These are phyloP conservation scores for Metschnikowia lunata DNA, from an alignment of 805 yeast genomes.

Conservation along the genomic window DNA sequence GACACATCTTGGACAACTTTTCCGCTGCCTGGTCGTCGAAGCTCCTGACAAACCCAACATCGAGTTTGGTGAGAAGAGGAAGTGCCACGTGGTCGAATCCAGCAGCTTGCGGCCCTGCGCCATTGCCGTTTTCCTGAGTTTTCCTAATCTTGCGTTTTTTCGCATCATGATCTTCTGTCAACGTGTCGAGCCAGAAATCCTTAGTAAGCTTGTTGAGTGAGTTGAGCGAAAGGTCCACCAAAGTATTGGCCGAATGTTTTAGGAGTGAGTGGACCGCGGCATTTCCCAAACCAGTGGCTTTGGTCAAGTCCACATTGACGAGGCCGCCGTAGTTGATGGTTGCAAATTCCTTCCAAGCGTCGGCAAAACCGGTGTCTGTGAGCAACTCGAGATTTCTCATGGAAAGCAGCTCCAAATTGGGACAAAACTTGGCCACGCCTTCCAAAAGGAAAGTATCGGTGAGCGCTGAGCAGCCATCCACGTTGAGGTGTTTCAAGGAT, in stretches of 20 bases:
- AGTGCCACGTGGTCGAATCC: slow-evolving; percentile 25
- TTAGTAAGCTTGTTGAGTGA: slow-evolving; percentile 59
- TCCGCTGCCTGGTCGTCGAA: slow-evolving; percentile 69
- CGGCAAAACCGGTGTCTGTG: slow-evolving; percentile 61
- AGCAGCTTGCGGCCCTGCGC: background rate
- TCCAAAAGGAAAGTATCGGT: slow-evolving; percentile 59
- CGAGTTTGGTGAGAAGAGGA: slow-evolving; percentile 63
- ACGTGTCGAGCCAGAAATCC: slow-evolving; percentile 44
- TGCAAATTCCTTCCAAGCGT: slow-evolving; percentile 55
- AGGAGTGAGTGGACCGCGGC: slow-evolving; percentile 55
- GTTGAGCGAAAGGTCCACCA: slow-evolving; percentile 69
- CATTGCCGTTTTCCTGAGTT: slow-evolving; percentile 7
- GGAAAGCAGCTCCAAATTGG: slow-evolving; percentile 54
- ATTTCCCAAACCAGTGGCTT: slow-evolving; percentile 66
- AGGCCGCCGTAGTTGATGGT: slow-evolving; percentile 50
- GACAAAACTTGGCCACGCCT: slow-evolving; percentile 58
- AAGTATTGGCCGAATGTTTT: slow-evolving; percentile 56
- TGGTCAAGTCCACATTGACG: slow-evolving; percentile 52
- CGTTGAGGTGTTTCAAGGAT: slow-evolving; percentile 48
- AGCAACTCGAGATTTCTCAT: slow-evolving; percentile 57
- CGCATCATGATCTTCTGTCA: slow-evolving; percentile 29
- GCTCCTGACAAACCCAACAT: slow-evolving; percentile 75
- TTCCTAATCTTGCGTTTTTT: slow-evolving; percentile 16
- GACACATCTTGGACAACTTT: slow-evolving; percentile 53
- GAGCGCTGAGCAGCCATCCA: slow-evolving; percentile 71